These are phyloP conservation scores for Decorospora gaudefroyi DNA, from an alignment of 2,329 filamentous ascomycete species.

Conservation along the genomic window DNA sequence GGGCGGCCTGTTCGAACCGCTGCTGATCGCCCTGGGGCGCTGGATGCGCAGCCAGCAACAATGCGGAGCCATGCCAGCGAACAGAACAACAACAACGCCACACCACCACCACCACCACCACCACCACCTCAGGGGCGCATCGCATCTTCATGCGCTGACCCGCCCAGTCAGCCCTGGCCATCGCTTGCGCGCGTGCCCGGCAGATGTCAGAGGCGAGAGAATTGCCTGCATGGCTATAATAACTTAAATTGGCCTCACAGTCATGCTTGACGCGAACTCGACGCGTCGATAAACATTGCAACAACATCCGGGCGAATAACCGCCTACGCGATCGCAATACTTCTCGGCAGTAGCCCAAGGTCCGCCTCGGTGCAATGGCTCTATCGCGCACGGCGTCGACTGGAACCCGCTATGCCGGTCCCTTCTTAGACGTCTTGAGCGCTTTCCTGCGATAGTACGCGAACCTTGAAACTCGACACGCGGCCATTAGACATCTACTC, in stretches of 20 bases:
- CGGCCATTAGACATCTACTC: constrained; percentile 17
- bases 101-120: constrained; percentile 20
- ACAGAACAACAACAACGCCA: constrained; percentile 7
- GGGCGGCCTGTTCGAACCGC: constrained; percentile 23
- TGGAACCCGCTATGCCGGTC: constrained; percentile 20
- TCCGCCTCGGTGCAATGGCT: constrained; percentile 26
- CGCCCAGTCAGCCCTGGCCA: constrained; percentile 15
- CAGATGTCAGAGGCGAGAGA: constrained; percentile 21
- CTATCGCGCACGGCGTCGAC: constrained; percentile 14
- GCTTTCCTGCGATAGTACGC: constrained; percentile 15
- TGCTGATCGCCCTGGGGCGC: constrained; percentile 32
- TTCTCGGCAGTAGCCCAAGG: constrained; percentile 18
- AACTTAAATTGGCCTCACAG: constrained; percentile 36
- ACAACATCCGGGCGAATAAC: constrained; percentile 23
- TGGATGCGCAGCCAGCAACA: constrained; percentile 16
- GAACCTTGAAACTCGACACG: constrained; percentile 36
- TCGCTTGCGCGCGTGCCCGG: constrained; percentile 22
- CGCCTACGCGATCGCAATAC: constrained; percentile 21
- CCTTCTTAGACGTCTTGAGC: constrained; percentile 28
- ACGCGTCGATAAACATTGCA: constrained; percentile 29
- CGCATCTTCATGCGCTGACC: constrained; percentile 23
- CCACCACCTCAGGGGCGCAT: constrained; percentile 21
- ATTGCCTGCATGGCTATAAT: constrained; percentile 23
- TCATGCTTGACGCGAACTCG: constrained; percentile 33
- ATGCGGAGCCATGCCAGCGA: constrained; percentile 35